Evolutionary conservation across 352 stramenopile species (phyloP), one percentile per base, ranked within the genome.

Genomic region (Phytopythium boreale): DNA sequence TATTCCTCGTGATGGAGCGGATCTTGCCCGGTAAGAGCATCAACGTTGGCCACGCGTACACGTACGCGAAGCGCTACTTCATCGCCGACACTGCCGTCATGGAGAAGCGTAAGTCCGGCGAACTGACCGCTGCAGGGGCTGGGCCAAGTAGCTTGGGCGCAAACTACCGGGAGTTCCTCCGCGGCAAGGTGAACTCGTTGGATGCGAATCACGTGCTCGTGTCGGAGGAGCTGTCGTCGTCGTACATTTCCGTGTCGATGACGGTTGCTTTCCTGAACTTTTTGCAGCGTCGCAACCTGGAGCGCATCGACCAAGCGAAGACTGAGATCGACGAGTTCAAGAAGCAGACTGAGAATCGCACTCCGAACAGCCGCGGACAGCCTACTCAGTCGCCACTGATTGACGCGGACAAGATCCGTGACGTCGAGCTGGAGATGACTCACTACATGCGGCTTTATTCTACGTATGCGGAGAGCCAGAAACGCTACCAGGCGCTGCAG

Each of bases 211-310:
- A 96, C 55, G 75, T 93, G 31, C 84, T 93, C 29, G 80, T 96
- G 27, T 83, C 87, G 6, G 87, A 96, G 52, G 87, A 96, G 66
- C 64, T 96, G 24, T 94, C 84, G 29, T 72, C 80, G 2, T 92
- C 84, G 19, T 92, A 91, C 61, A 88, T 86, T 20, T 92, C 84
- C 1, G 76, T 96, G n/a, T 92, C 84, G 12, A 85, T 96, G 55
- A 83, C 81, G 10, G 74, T 88, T n/a, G 86, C 84, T 60, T 93
- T 89, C 64, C 68, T 96, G 22, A 87, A 85, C 56, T 83, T 89
- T 50, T 66, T 92, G 8, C 86, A 93, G 56, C 64, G 67, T 10
- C 72, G 87, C 53, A 96, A 96, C 76, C 66, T 82, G 19, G 67
- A 56, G 3, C 79, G 79, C 27, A 90, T 92, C 22, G 69, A 89